Evolutionary conservation across 2,329 filamentous ascomycete species (phyloP), one percentile per base, ranked within the genome.

Genomic region (Exserohilum turcica): DNA sequence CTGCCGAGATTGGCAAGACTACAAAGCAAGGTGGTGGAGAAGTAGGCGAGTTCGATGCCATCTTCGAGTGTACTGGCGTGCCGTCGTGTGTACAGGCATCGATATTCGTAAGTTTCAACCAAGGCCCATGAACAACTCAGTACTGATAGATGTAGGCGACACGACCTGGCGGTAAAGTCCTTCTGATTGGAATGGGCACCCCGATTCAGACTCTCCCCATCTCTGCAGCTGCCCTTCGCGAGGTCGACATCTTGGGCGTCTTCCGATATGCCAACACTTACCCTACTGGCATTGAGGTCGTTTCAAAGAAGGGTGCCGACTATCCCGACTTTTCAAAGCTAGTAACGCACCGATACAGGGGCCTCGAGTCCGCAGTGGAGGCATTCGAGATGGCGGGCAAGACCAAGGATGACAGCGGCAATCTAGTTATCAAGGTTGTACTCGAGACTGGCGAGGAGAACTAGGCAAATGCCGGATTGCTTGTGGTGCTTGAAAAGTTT

Each of bases 251-350:
- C 28, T 76, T 91, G n/a, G 88, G 88, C 29, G 86, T 91, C 27
- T 91, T 92, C 76, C 82, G 89, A 42, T 92, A 92, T 63, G 87
- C 87, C 16, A 89, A 91, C 72, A 90, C 88, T 0, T 92, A 91
- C 66, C 80, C 84, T 4, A 86, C 84, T 0, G 88, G 87, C n/a
- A 87, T 92, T 54, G 79, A 72, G 74, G 87, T 72, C 74, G 82
- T 78, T 68, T 82, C 63, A 63, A 78, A 60, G 74, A 77, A 73
- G 39, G 73, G 72, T 0, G 57, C 72, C 7, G 76, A 79, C 10
- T 77, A 89, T 16, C 87, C 87, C 0, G 83, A 82, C 58, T 81
- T 91, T 51, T 83, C 87, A 43, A 83, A 86, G 65, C 82, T 91
- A 78, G 83, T 91, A n/a, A 91, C 88, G 3, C 88, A 91, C 72